Conservation (phyloP, 2,329 filamentous ascomycete genomes). For the Ceratocystis destructans region DNA sequence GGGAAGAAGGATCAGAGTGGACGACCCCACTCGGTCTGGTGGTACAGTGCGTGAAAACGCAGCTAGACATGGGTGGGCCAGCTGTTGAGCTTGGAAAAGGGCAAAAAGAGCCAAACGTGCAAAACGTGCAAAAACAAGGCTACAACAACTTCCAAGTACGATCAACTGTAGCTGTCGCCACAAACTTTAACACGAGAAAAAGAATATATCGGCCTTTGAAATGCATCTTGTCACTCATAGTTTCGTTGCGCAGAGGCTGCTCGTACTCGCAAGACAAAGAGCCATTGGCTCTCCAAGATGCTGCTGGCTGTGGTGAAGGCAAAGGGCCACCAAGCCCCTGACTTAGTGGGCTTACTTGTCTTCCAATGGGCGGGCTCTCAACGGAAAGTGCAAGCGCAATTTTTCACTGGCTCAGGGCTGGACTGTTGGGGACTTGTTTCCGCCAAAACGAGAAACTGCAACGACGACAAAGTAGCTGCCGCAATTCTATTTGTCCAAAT, state of each 20-base stretch:
- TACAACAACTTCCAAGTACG: not conserved
- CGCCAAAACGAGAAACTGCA: not conserved
- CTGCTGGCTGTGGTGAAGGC: not conserved
- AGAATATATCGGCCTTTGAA: too few relatives aligned
- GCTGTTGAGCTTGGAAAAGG: conserved; percentile 8
- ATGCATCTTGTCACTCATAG: too few relatives aligned
- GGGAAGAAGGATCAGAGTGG: conserved; percentile 13
- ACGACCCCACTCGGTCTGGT: conserved; percentile 2
- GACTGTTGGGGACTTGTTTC: conserved; percentile 6
- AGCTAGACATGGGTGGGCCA: conserved; percentile 2
- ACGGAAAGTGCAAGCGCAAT: conserved; percentile 18
- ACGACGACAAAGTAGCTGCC: not conserved
- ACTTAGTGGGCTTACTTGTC: not conserved
- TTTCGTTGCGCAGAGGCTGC: too few relatives aligned
- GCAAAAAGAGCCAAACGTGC: not conserved
- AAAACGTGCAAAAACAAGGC: not conserved
- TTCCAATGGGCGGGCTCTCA: conserved; percentile 8
- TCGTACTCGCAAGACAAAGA: too few relatives aligned
- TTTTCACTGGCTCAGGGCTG: not conserved
- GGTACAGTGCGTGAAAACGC: conserved; percentile 9
- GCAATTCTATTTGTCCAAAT: not conserved
- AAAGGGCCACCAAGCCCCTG: not conserved
- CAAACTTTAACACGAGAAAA: not conserved
- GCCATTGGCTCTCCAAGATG: not conserved
- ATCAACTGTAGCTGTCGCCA: not conserved